A percentile compares a stretch with the other conserved stretches of the same genome.
Evolutionary conservation across 768 basidiomycete genomes (phyloP).

Genomic region (Rhizopogon vesiculosus): DNA sequence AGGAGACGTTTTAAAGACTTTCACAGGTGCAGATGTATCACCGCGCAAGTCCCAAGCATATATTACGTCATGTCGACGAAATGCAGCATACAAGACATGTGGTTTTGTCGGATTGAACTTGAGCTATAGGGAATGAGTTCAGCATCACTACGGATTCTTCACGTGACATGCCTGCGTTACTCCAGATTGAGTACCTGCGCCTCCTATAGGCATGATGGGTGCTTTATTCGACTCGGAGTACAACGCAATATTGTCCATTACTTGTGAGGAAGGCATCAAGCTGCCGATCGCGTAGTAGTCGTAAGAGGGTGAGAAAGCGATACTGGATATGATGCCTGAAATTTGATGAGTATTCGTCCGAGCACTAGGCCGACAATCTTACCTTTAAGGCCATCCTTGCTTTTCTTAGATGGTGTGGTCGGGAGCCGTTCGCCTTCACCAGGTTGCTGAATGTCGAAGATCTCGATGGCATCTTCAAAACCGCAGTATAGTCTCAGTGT

Average conservation of each 20-base stretch:
- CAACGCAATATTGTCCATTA: conserved; percentile 54
- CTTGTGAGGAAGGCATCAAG: conserved; percentile 43
- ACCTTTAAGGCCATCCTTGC: conserved; percentile 88
- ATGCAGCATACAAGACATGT: conserved; percentile 74
- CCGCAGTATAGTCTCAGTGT: conserved; percentile 77
- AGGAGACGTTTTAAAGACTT: conserved; percentile 22
- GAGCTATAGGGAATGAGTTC: conserved; percentile 38
- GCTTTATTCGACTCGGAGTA: conserved; percentile 57
- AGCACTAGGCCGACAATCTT: conserved; percentile 1
- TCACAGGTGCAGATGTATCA: conserved; percentile 39
- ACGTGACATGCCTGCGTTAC: not conserved
- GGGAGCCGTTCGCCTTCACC: conserved; percentile 68
- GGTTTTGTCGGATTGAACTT: conserved; percentile 73
- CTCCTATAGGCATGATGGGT: conserved; percentile 61
- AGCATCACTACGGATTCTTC: not conserved
- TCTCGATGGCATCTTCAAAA: conserved; percentile 79
- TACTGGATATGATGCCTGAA: conserved; percentile 78
- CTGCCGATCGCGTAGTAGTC: conserved; percentile 80
- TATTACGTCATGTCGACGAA: conserved; percentile 54
- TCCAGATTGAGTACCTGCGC: conserved; percentile 27
- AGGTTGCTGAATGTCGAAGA: conserved; percentile 72
- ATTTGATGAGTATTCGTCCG: not conserved
- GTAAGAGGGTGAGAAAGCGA: conserved; percentile 68
- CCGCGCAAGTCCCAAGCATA: conserved; percentile 79
- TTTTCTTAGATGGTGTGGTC: conserved; percentile 72